Conservation (phyloP, 2,329 filamentous ascomycete species). For the Diplodia seriata region DNA sequence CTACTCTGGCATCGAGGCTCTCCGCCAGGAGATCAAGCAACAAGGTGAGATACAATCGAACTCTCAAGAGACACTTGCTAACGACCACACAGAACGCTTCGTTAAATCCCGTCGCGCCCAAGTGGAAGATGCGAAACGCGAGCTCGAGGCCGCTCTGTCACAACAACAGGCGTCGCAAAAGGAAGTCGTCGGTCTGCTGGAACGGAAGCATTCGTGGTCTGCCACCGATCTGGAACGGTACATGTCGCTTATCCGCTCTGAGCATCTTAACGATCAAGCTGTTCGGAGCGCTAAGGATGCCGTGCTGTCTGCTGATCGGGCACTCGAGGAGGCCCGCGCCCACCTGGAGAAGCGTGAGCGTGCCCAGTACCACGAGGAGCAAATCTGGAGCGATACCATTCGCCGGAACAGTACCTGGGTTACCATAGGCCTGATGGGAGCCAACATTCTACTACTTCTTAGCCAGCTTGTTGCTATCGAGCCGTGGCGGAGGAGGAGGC, state of each 20-base stretch:
- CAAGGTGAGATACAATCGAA: conserved; percentile 57
- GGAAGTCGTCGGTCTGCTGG: conserved; percentile 91
- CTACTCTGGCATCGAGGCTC: conserved; percentile 86
- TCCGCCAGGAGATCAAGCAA: conserved; percentile 77
- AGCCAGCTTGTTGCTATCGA: conserved; percentile 88
- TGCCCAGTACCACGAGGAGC: conserved; percentile 95
- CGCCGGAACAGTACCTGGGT: conserved; percentile 96
- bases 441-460: conserved; percentile 90
- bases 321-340: conserved; percentile 77
- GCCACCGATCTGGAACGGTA: conserved; percentile 90
- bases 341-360: conserved; percentile 83
- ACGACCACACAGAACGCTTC: conserved; percentile 54
- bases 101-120: conserved; percentile 66
- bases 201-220: conserved; percentile 92
- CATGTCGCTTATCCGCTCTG: conserved; percentile 86
- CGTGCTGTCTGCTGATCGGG: conserved; percentile 76
- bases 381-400: conserved; percentile 99
- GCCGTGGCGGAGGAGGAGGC: conserved; percentile 82
- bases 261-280: conserved; percentile 90
- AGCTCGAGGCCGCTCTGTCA: conserved; percentile 83
- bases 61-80: conserved; percentile 12
- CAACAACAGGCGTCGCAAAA: conserved; percentile 88
- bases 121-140: conserved; percentile 74
- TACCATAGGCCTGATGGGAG: conserved; percentile 96
- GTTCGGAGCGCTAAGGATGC: conserved; percentile 75